phyloP scores from a whole-genome alignment of 139 green algal genomes.

The Trebouxia sp. region DNA sequence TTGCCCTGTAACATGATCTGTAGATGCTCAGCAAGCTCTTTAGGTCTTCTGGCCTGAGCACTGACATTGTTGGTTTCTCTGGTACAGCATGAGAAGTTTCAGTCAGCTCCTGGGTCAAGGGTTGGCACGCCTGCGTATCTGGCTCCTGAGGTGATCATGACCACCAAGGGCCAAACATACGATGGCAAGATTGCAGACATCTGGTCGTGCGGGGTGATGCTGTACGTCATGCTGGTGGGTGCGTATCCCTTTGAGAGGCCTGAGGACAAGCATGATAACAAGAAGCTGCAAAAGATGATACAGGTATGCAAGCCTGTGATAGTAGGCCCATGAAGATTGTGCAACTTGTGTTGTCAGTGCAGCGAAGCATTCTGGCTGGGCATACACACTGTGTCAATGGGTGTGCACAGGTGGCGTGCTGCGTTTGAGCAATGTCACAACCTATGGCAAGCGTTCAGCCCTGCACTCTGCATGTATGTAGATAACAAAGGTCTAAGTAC shows the following conservation, averaged over 20 bases:
- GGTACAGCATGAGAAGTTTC: constrained; percentile 81
- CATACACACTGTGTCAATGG: too few relatives aligned
- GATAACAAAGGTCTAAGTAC: background rate
- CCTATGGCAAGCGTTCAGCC: background rate
- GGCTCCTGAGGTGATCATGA: constrained; percentile 95
- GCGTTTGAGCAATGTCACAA: too few relatives aligned
- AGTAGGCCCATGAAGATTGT: background rate
- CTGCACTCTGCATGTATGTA: background rate
- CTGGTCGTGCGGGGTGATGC: constrained; percentile 97
- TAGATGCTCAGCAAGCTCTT: too few relatives aligned
- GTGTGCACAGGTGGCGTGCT: too few relatives aligned
- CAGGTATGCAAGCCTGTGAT: constrained; percentile 32
- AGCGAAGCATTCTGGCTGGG: too few relatives aligned
- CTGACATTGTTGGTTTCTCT: background rate
- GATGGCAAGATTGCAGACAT: constrained; percentile 93
- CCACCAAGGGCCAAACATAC: constrained; percentile 84
- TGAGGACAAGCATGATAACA: constrained; percentile 84
- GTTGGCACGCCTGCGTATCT: constrained; percentile 99
- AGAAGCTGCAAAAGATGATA: constrained; percentile 82
- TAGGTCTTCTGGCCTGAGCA: too few relatives aligned
- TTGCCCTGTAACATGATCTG: too few relatives aligned
- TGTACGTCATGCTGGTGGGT: constrained; percentile 96
- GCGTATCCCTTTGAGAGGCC: constrained; percentile 97
- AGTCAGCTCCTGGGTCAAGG: constrained; percentile 76
- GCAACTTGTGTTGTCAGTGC: background rate